Evolutionary conservation across 1,139 yeast genomes (phyloP).

Genomic region (Pneumocystis wakefieldiae): DNA sequence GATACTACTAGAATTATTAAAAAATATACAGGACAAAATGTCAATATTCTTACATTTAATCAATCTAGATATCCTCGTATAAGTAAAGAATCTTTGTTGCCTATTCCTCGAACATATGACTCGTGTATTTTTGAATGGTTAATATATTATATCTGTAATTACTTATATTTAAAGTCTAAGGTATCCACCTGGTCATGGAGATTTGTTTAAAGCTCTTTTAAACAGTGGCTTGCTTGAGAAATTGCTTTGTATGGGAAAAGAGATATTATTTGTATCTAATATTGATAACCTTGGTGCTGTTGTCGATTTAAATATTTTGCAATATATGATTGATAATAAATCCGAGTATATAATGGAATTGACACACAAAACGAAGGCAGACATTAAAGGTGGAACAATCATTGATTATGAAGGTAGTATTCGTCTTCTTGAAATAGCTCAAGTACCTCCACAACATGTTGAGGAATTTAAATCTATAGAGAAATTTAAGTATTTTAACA

Average conservation of each 20-base stretch:
- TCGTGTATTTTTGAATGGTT: slow-evolving; percentile 71
- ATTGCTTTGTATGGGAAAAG: slow-evolving; percentile 84
- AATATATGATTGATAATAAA: slow-evolving; percentile 82
- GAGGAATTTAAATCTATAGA: slow-evolving; percentile 96
- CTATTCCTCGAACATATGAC: slow-evolving; percentile 67
- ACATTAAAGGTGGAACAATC: slow-evolving; percentile 97
- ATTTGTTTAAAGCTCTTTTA: slow-evolving; percentile 77
- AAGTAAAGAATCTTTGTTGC: slow-evolving; percentile 81
- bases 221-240: slow-evolving; percentile 87
- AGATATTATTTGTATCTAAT: slow-evolving; percentile 83
- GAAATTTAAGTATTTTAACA: slow-evolving; percentile 94
- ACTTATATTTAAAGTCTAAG: not conserved
- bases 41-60: slow-evolving; percentile 88
- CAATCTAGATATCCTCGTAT: slow-evolving; percentile 96
- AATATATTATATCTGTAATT: not conserved
- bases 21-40: slow-evolving; percentile 93
- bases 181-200: slow-evolving; percentile 99
- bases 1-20: slow-evolving; percentile 92
- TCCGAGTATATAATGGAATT: slow-evolving; percentile 96
- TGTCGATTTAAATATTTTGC: slow-evolving; percentile 77
- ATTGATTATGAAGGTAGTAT: slow-evolving; percentile 92
- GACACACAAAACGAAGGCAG: slow-evolving; percentile 97
- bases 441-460: slow-evolving; percentile 95
- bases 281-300: slow-evolving; percentile 99
- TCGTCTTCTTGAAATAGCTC: slow-evolving; percentile 90